phyloP scores from a whole-genome alignment of 441 rosid genomes.

The Viola pubescens region DNA sequence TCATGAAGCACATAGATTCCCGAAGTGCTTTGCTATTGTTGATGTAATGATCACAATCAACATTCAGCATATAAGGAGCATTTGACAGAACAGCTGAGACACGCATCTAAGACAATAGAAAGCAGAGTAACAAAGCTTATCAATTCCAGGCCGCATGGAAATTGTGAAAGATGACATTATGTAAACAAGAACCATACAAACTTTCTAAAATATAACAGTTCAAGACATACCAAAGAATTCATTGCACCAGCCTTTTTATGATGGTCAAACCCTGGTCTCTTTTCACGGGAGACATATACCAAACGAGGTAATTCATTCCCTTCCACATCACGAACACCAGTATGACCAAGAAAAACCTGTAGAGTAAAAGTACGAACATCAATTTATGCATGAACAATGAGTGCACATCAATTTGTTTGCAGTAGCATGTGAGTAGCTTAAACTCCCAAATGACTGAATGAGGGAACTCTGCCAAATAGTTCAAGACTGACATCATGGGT shows the following conservation, averaged over 20 bases:
- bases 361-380: background rate
- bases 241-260: slow-evolving; percentile 98
- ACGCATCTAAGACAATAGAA: slow-evolving; percentile 46
- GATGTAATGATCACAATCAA: slow-evolving; percentile 91
- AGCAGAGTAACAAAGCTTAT: slow-evolving; percentile 13
- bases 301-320: slow-evolving; percentile 81
- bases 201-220: background rate
- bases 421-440: no score
- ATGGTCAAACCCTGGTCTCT: slow-evolving; percentile 93
- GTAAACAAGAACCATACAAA: no score
- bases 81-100: slow-evolving; percentile 84
- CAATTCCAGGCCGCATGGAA: no score
- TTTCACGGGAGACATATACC: slow-evolving; percentile 93
- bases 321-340: slow-evolving; percentile 74
- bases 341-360: slow-evolving; percentile 86
- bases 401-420: no score
- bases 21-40: slow-evolving; percentile 93
- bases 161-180: no score
- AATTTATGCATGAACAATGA: no score
- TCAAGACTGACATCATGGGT: no score
- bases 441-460: no score
- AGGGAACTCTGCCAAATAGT: no score
- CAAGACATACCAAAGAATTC: slow-evolving; percentile 64
- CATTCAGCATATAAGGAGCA: slow-evolving; percentile 83
- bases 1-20: slow-evolving; percentile 97